Conservation (phyloP, 345 rosid species). For the Noccaea bulbosa region DNA sequence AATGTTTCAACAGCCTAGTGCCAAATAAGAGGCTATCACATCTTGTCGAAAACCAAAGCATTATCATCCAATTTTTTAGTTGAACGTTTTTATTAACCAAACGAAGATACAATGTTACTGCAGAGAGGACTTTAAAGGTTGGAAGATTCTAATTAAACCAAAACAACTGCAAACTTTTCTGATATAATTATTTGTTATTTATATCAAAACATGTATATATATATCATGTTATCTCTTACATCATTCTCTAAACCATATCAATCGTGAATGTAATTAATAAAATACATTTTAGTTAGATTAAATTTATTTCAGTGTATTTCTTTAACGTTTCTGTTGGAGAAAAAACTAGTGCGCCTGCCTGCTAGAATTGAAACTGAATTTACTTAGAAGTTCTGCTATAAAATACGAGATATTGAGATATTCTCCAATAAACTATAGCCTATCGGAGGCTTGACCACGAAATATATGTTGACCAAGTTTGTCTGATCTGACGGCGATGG, state of each 20-base stretch:
- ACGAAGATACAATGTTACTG: neutral
- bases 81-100: neutral
- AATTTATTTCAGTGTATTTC: no score
- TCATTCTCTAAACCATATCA: conserved; percentile 1
- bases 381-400: neutral
- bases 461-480: conserved; percentile 23
- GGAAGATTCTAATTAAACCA: neutral
- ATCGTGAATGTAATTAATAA: neutral
- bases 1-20: conserved; percentile 7
- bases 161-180: no score
- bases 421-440: neutral
- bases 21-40: conserved; percentile 34
- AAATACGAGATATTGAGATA: neutral
- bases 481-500: conserved; percentile 35
- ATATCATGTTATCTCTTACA: neutral
- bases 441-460: conserved; percentile 17
- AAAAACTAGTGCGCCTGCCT: neutral
- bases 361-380: neutral
- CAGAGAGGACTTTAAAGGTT: neutral
- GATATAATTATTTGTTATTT: no score
- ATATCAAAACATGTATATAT: no score
- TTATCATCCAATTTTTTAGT: neutral
- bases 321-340: neutral
- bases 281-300: neutral
- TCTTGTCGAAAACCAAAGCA: conserved; percentile 15